Conservation (phyloP, 2,329 filamentous ascomycete species). For the Ophiostoma quercus region DNA sequence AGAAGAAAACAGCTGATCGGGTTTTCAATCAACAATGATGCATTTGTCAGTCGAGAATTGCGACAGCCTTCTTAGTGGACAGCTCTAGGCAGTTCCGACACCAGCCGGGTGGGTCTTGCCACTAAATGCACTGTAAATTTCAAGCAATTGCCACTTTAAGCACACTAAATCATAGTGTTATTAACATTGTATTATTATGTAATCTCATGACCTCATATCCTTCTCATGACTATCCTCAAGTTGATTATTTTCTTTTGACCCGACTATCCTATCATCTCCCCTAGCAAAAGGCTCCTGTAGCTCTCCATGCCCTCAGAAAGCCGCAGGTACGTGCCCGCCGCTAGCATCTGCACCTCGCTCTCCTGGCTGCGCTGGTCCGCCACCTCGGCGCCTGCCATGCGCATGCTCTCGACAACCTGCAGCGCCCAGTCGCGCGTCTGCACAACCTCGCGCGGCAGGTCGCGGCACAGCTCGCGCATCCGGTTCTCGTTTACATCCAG, state of each 20-base stretch:
- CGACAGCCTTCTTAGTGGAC: conserved; percentile 22
- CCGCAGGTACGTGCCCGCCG: conserved; percentile 71
- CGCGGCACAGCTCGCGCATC: conserved; percentile 64
- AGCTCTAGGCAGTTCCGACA: conserved; percentile 7
- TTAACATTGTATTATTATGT: not conserved
- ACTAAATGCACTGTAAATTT: not conserved
- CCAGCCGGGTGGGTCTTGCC: conserved; percentile 16
- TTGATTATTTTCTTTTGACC: not conserved
- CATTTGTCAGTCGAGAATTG: conserved; percentile 24
- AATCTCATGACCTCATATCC: conserved; percentile 7
- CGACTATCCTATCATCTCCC: conserved; percentile 50
- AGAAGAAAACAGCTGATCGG: conserved; percentile 13
- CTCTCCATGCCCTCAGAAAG: conserved; percentile 76
- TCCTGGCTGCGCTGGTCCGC: conserved; percentile 59
- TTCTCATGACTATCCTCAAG: not conserved
- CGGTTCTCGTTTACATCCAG: conserved; percentile 76
- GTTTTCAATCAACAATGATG: conserved; percentile 11
- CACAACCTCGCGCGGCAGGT: conserved; percentile 69
- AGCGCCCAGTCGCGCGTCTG: conserved; percentile 82
- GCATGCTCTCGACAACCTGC: conserved; percentile 61
- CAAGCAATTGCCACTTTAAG: not conserved
- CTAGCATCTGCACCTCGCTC: conserved; percentile 71
- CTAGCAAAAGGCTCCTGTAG: conserved; percentile 71
- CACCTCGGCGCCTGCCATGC: conserved; percentile 44
- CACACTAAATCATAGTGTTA: not conserved